Conservation (phyloP, 176 grass and related monocot genomes). For the Zizania latifolia region DNA sequence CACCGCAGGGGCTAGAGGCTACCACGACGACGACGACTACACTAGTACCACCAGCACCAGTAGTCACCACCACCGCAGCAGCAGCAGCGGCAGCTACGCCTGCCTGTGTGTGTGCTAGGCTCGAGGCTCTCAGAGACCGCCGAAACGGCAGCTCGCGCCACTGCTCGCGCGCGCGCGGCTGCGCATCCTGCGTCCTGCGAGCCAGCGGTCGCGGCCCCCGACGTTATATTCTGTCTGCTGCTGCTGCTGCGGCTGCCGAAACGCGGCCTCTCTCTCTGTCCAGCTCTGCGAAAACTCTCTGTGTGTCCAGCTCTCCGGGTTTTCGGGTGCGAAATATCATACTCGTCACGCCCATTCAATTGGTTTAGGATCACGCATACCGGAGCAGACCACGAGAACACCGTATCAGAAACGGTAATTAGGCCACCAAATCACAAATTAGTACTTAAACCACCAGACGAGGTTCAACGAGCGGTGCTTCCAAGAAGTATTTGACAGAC, state of each 20-base stretch:
- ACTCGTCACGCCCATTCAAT: not conserved
- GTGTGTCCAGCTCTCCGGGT: conserved; percentile 5
- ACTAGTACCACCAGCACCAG: not conserved
- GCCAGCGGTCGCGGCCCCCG: not conserved
- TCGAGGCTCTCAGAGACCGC: not conserved
- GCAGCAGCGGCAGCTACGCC: not conserved
- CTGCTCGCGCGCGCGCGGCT: too few relatives aligned
- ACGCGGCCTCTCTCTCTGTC: not conserved
- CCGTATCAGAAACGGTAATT: too few relatives aligned
- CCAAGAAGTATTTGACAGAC: too few relatives aligned
- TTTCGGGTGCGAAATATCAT: conserved; percentile 38
- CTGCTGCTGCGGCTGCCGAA: not conserved
- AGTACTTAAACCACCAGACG: too few relatives aligned
- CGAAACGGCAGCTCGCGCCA: not conserved
- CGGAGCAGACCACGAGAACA: too few relatives aligned
- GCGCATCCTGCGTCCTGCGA: not conserved
- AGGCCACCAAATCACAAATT: too few relatives aligned
- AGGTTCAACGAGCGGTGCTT: too few relatives aligned
- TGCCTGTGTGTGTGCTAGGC: not conserved
- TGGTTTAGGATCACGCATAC: too few relatives aligned
- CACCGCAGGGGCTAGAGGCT: not conserved
- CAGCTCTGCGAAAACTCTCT: not conserved
- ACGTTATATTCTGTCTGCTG: conserved; percentile 31
- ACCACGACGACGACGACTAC: not conserved
- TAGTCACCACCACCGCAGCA: not conserved